These are phyloP conservation scores for Monosporascus cannonballus DNA, from an alignment of 2,329 filamentous ascomycete species.

Conservation along the genomic window DNA sequence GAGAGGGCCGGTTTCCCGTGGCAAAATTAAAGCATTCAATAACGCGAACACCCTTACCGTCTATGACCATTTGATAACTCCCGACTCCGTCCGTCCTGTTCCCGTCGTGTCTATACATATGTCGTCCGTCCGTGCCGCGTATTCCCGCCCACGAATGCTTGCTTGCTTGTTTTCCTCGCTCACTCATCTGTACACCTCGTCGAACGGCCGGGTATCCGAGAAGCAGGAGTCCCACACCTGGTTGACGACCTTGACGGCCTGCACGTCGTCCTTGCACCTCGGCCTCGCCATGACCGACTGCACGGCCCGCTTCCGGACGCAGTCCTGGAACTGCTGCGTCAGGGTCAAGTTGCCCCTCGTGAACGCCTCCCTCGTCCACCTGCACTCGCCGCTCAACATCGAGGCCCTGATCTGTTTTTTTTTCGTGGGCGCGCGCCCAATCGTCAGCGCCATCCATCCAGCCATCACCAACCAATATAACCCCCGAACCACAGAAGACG, in stretches of 20 bases:
- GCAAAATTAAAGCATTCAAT: no score
- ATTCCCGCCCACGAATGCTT: background rate
- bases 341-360: constrained; percentile 80
- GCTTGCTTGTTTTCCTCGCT: background rate
- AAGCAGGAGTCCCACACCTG: constrained; percentile 99
- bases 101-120: no score
- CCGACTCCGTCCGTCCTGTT: no score
- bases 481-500: background rate
- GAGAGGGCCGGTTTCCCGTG: constrained; percentile 13
- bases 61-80: no score
- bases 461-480: background rate
- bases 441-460: no score
- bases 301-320: constrained; percentile 76
- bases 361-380: constrained; percentile 82
- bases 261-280: constrained; percentile 74
- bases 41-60: no score
- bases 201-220: constrained; percentile 86
- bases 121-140: background rate
- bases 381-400: constrained; percentile 88
- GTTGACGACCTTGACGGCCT: constrained; percentile 84
- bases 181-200: constrained; percentile 80
- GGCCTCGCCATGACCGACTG: constrained; percentile 74
- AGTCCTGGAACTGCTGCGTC: constrained; percentile 89
- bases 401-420: constrained; percentile 73
- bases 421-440: no score